Conservation (phyloP, 306 rosid genomes). For the Hippophae rhamnoides region DNA sequence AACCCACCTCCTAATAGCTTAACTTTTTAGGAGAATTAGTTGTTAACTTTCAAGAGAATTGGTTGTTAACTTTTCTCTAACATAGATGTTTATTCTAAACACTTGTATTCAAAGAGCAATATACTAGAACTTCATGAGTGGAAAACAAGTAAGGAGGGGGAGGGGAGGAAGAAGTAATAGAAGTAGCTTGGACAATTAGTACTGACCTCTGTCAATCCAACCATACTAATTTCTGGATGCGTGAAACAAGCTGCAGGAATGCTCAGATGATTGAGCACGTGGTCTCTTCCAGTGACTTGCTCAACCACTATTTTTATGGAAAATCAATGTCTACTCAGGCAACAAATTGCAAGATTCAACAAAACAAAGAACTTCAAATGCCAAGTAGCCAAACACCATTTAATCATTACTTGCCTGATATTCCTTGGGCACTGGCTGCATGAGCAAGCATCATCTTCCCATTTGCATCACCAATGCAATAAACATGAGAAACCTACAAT, state of each 20-base stretch:
- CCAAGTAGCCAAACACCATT: constrained; percentile 3
- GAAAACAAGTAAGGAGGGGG: neutral
- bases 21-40: too few species aligned
- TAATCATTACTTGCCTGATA: constrained; percentile 45
- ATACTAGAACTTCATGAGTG: neutral
- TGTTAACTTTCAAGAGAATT: too few species aligned
- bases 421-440: constrained; percentile 98
- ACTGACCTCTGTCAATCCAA: constrained; percentile 78
- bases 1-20: too few species aligned
- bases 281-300: constrained; percentile 90
- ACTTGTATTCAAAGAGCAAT: constrained; percentile 4
- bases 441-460: constrained; percentile 99
- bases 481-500: constrained; percentile 76
- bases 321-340: constrained; percentile 1
- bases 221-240: constrained; percentile 98
- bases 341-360: constrained; percentile 3
- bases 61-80: too few species aligned
- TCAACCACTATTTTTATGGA: constrained; percentile 59
- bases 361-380: neutral
- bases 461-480: constrained; percentile 93
- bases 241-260: constrained; percentile 96
- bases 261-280: constrained; percentile 87
- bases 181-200: neutral
- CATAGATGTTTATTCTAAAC: constrained; percentile 8
- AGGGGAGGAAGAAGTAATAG: too few species aligned